Base-by-base conservation (phyloP, 805 yeast genomes). In the Ogataea saltuana region DNA sequence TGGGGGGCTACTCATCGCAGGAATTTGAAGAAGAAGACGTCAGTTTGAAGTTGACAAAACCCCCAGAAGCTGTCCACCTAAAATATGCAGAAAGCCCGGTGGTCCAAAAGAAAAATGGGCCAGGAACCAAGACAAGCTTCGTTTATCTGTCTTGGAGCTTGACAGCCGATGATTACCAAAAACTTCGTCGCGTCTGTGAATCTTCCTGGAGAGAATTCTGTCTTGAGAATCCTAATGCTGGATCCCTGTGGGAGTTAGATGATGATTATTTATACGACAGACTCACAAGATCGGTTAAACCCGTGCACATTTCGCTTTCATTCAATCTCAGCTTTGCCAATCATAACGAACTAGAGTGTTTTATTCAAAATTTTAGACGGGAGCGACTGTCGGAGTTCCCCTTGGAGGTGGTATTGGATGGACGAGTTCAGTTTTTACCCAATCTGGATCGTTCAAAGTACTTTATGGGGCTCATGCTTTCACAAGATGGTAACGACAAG, bases 291-390 rank as follows among this genome's bases (percentile, higher is more conserved):
- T 29, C 48, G 4, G 6, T 16, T 18, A 49, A 43, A 12, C 43
- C 44, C 11, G 33, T 51, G 3, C 60, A 56, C 32, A 36, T 56
- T 4, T 56, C 60, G 11, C 37, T 56, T 10, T 49, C 55, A 1
- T 53, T 43, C 28, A 54, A 54, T 32, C n/a, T 54, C 15, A 35
- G 48, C 8, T 51, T 54, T 30, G 33, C 31, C n/a, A 32, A 27
- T 7, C 23, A 32, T 7, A 1, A 13, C 1, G 33, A 40, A 3
- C 33, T 41, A 7, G 23, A 35, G 3, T 8, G 12, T 2, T 42
- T 50, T 31, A 6, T 36, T 2, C 13, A 31, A 11, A 3, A 9
- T 15, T 18, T 53, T 9, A 10, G 37, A 7, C 25, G 17, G 4
- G 13, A 36, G 6, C 9, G 21, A 3, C 15, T 16, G 2, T 6